Percentiles rank a stretch among this genome's conserved stretches.
These are phyloP conservation scores for Fusarium sp. DNA, from an alignment of 2,329 filamentous ascomycete species.

Conservation along the genomic window DNA sequence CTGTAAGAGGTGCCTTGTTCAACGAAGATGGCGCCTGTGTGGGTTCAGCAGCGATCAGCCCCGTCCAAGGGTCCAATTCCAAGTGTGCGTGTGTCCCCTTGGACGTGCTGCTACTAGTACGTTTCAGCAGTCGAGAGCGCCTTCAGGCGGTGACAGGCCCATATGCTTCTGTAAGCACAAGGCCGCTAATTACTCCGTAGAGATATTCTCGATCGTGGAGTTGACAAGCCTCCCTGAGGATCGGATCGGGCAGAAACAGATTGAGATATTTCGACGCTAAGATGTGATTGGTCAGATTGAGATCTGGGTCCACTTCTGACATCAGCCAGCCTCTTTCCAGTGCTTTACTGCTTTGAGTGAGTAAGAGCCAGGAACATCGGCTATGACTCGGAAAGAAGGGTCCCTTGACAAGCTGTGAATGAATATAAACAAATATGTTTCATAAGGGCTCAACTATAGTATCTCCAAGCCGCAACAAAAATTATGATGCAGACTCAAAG, in stretches of 20 bases:
- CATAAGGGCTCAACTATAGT: no score
- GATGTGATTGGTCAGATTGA: not conserved
- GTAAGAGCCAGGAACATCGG: slow-evolving; percentile 4
- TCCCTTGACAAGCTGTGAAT: no score
- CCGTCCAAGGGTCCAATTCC: not conserved
- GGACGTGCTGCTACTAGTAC: not conserved
- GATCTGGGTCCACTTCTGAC: not conserved
- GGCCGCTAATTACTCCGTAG: slow-evolving; percentile 20
- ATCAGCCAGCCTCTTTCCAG: not conserved
- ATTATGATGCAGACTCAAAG: no score
- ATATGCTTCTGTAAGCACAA: not conserved
- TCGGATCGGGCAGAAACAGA: slow-evolving; percentile 15
- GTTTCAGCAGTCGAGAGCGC: not conserved
- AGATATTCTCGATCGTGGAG: slow-evolving; percentile 25
- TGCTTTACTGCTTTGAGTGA: slow-evolving; percentile 5
- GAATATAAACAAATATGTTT: no score
- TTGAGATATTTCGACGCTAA: slow-evolving; percentile 11
- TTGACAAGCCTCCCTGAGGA: slow-evolving; percentile 24
- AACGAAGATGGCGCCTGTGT: not conserved
- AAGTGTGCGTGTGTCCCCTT: not conserved
- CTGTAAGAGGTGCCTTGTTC: slow-evolving; percentile 3
- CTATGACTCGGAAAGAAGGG: slow-evolving; percentile 2
- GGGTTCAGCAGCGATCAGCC: not conserved
- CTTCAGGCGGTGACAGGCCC: not conserved
- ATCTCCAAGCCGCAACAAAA: no score